These are phyloP conservation scores for Globisporangium iwayamae DNA, from an alignment of 352 stramenopile genomes.

Conservation along the genomic window DNA sequence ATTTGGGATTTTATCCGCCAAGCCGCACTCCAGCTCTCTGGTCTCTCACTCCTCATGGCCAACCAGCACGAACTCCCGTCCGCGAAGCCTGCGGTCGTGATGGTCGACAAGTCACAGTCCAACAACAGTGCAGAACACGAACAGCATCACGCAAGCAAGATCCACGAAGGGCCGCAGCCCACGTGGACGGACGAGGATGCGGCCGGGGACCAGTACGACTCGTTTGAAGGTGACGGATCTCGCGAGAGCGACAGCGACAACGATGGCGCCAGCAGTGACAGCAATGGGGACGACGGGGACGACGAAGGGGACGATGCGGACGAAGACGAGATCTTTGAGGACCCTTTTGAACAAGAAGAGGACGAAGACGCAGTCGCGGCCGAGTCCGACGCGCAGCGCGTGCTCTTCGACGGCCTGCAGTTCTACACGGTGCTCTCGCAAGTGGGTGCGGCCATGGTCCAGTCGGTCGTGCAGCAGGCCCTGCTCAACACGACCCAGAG, in stretches of 20 bases:
- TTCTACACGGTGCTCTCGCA: slow-evolving; percentile 60
- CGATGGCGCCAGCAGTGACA: neutral
- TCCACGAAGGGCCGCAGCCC: neutral
- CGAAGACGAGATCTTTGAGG: slow-evolving; percentile 7
- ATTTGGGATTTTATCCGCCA: slow-evolving; percentile 8
- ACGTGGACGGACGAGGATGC: slow-evolving; percentile 1
- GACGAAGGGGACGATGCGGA: slow-evolving; percentile 1
- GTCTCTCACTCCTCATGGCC: slow-evolving; percentile 20
- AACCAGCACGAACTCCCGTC: slow-evolving; percentile 21
- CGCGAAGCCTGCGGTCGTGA: slow-evolving; percentile 8
- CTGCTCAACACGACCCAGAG: slow-evolving; percentile 32
- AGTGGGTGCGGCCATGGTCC: slow-evolving; percentile 32
- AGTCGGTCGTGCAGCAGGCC: slow-evolving; percentile 33
- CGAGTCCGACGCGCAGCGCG: slow-evolving; percentile 18
- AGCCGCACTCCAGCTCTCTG: slow-evolving; percentile 7
- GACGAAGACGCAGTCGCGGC: slow-evolving; percentile 5
- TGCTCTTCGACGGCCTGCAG: slow-evolving; percentile 55
- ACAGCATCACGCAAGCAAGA: slow-evolving; percentile 5
- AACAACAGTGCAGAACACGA: neutral
- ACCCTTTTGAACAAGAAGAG: neutral
- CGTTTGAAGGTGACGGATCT: slow-evolving; percentile 4
- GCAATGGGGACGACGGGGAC: slow-evolving; percentile 4
- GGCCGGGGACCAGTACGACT: neutral
- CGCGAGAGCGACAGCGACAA: slow-evolving; percentile 4
- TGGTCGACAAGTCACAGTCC: neutral